phyloP scores from a whole-genome alignment of 2,329 filamentous ascomycete species.

The Cytospora mali region DNA sequence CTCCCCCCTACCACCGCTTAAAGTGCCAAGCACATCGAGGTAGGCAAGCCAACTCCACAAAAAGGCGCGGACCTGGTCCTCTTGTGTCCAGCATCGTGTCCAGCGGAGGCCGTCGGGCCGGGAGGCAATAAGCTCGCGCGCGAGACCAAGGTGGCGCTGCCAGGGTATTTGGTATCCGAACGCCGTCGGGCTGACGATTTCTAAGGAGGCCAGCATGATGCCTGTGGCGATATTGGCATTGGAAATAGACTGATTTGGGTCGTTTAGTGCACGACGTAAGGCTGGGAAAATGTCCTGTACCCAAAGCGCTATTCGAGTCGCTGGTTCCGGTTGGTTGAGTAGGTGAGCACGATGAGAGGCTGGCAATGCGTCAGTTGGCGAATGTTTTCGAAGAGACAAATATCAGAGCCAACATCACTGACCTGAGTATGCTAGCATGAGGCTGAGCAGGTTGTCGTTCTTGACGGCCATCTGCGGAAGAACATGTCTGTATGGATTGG shows the following conservation, averaged over 20 bases:
- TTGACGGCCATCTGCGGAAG: slow-evolving; percentile 65
- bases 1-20: slow-evolving; percentile 61
- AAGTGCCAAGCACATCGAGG: slow-evolving; percentile 75
- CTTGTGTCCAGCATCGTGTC: slow-evolving; percentile 48
- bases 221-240: slow-evolving; percentile 77
- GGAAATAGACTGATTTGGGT: slow-evolving; percentile 64
- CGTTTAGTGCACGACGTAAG: slow-evolving; percentile 66
- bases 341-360: slow-evolving; percentile 81
- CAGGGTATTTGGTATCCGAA: slow-evolving; percentile 81
- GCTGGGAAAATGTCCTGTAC: slow-evolving; percentile 78
- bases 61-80: slow-evolving; percentile 69
- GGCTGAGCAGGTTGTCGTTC: slow-evolving; percentile 72
- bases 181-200: slow-evolving; percentile 80
- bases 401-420: slow-evolving; percentile 21
- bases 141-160: slow-evolving; percentile 77
- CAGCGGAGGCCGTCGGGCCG: slow-evolving; percentile 53
- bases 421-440: slow-evolving; percentile 76
- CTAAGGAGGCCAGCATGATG: slow-evolving; percentile 81
- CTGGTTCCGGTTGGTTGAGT: slow-evolving; percentile 72
- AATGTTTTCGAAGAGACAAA: not conserved
- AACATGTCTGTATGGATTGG: slow-evolving; percentile 56
- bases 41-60: slow-evolving; percentile 83
- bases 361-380: slow-evolving; percentile 17
- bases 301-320: slow-evolving; percentile 77
- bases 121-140: slow-evolving; percentile 72